These are phyloP conservation scores for Fonsecaea monophora DNA, from an alignment of 2,329 filamentous ascomycete species.

Conservation along the genomic window DNA sequence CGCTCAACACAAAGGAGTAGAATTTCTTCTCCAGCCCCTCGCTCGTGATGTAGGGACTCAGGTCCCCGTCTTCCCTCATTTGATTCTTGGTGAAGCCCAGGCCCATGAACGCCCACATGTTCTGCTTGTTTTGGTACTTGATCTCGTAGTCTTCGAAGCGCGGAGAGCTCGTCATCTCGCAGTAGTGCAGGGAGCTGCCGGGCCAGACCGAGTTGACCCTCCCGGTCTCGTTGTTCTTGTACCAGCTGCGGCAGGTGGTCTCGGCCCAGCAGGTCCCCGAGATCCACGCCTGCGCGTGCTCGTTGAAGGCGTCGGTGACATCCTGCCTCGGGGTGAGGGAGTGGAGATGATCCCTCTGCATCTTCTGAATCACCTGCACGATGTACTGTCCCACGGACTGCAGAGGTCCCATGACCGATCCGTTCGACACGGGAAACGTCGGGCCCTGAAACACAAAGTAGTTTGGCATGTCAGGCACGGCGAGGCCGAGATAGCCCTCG, in stretches of 20 bases:
- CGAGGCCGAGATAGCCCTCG: slow-evolving; percentile 37
- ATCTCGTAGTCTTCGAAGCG: no score
- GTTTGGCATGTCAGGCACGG: slow-evolving; percentile 38
- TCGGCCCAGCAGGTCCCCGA: slow-evolving; percentile 58
- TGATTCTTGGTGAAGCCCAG: no score
- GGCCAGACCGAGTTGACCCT: no score
- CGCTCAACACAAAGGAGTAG: no score
- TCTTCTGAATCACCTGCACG: slow-evolving; percentile 48
- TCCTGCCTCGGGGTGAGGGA: slow-evolving; percentile 46
- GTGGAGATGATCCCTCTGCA: slow-evolving; percentile 51
- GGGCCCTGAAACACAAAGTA: slow-evolving; percentile 38
- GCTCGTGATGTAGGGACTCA: no score
- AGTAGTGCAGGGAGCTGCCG: no score
- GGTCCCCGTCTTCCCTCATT: no score
- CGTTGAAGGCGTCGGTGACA: slow-evolving; percentile 44
- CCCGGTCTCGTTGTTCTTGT: no score
- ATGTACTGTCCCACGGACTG: slow-evolving; percentile 50
- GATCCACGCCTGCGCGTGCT: slow-evolving; percentile 53
- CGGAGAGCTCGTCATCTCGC: no score
- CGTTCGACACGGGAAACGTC: slow-evolving; percentile 54
- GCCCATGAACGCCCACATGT: no score
- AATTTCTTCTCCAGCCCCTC: no score
- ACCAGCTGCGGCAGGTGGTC: slow-evolving; percentile 1
- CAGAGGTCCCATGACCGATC: slow-evolving; percentile 50
- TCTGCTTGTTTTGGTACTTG: no score